Base-by-base conservation (phyloP, 257 asterid genomes). In the Schizonepeta tenuifolia region DNA sequence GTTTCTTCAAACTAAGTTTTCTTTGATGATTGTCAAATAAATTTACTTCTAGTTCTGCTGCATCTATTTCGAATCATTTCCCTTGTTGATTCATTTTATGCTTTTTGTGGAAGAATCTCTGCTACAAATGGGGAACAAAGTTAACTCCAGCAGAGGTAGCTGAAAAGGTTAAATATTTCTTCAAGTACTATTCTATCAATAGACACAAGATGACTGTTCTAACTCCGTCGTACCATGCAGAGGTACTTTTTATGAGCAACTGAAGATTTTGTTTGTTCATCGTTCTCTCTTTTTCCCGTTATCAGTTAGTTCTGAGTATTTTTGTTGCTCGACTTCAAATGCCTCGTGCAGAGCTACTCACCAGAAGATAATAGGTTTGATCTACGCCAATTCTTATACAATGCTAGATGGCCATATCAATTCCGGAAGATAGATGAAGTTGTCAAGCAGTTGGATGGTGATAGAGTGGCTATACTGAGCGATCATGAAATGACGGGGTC, bases 301-400 rank as follows among this genome's bases (percentile, higher is more conserved):
- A 14, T 53, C 15, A 13, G 65, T 3, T 9, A 49, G 46, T 6
- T 43, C 13, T 40, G 18, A 24, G 28, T 17, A 38, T 35, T 6
- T 21, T 20, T 54, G 17, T 36, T 66, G 20, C 47, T 46, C 7
- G 24, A 41, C 24, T 13, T 63, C 33, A 67, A 79, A 76, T 78
- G 49, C 62, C 1, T 41, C 33, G 24, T 54, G 62, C 86, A 82
- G 90, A 83, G 79, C 73, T 94, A 94, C 78, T 94, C 97, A 2
- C 97, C 95, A 0, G 99, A 94, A 70, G 98, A 94, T 72, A 94
- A 94, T 67, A 90, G 98, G 78, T 91, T 83, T 57, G 97, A 94
- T 80, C 92, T 89, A 56, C 97, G 97, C 69, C 97, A 94, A 58
- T 94, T 94, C 72, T 83, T 91, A 28, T 94, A 91, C 80, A 94